Evolutionary conservation across 2,329 filamentous ascomycete species (phyloP).

Genomic region (Aspergillus aculeatinus): DNA sequence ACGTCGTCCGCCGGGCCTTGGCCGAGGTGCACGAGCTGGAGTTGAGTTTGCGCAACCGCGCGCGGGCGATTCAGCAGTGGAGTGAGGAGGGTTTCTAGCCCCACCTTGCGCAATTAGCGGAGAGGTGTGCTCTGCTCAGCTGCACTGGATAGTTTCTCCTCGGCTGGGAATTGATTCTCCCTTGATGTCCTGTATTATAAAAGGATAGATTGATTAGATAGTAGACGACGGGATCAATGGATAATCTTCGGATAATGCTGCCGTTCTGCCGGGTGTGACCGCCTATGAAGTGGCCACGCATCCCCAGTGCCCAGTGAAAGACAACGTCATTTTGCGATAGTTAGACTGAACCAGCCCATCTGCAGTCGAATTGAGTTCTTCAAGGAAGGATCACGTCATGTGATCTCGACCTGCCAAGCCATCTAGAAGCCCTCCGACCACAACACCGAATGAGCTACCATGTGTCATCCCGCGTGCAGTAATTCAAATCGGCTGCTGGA

Average conservation of each 20-base stretch:
- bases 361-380: too few species aligned
- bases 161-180: too few species aligned
- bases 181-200: constrained; percentile 50
- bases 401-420: background rate
- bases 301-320: too few species aligned
- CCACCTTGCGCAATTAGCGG: too few species aligned
- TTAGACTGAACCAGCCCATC: background rate
- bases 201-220: constrained; percentile 14
- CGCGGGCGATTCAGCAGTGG: background rate
- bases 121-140: too few species aligned
- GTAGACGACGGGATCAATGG: background rate
- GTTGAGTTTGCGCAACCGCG: background rate
- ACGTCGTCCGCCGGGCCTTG: background rate
- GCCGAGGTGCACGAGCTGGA: background rate
- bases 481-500: background rate
- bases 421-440: background rate
- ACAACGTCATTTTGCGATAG: background rate
- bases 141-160: too few species aligned
- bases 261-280: constrained; percentile 36
- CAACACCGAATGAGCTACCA: background rate
- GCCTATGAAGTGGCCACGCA: background rate
- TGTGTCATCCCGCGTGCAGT: background rate
- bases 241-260: constrained; percentile 24
- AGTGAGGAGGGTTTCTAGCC: background rate
- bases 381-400: background rate